Base-by-base conservation (phyloP, 768 basidiomycete species). In the Tephrocybe sp. region DNA sequence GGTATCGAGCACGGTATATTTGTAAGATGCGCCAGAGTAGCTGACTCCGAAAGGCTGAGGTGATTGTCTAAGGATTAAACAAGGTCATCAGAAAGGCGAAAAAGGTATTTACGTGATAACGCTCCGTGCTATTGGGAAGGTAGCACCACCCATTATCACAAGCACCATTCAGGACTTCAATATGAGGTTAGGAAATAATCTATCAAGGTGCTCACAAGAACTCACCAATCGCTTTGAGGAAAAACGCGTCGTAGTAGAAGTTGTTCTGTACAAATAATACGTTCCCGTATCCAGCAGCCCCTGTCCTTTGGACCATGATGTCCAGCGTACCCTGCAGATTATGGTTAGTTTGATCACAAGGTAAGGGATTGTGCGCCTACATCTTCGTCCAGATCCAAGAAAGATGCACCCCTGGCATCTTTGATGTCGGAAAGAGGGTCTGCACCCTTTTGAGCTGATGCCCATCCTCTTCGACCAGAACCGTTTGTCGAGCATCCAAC, bases 171-270 rank as follows among this genome's bases (percentile, higher is more conserved):
- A 97, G 69, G 0, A 97, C 94, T 94, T 16, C 13, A 12, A 40
- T 21, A 38, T 54, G n/a, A 12, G 7, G 6, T 38, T 4, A 38
- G 37, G 18, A 18, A n/a, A 38, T 19, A 15, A 34, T 12, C 15
- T 4, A 7, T 34, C 8, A 34, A n/a, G 33, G 15, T 12, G 16
- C 5, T 4, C 6, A 9, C 18, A 4, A 19, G 19, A 19, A 68
- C 83, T 37, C 36, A 95, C 94, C 87, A 36, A 94, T 89, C 2
- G 97, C 92, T 63, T 97, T 97, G 45, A 98, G 75, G 80, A 98
- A 99, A 74, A 99, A 99, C 0, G 97, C 95, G 56, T 99, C 97
- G 62, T 94, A 94, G 61, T 95, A 98, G 61, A 94, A 91, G 65
- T 97, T 98, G 62, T 99, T 99, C 69, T 95, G 93, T 41, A 99